Base-by-base conservation (phyloP, 805 yeast genomes). In the Pichia occidentalis region DNA sequence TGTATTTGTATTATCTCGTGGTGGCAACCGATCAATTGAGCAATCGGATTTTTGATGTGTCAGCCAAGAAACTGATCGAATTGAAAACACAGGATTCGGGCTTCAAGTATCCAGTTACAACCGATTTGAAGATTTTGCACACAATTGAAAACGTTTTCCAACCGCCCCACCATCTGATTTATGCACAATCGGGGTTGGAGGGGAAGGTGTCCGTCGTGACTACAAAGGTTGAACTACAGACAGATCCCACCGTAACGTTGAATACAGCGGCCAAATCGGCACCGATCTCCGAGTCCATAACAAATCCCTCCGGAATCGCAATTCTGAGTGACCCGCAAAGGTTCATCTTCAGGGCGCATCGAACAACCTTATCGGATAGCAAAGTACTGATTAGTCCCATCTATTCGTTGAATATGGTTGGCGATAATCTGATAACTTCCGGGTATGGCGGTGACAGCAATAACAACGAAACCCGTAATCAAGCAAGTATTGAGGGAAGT, bases 341-440 rank as follows among this genome's bases (percentile, higher is more conserved):
- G 39, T 87, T 79, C 56, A 90, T 95, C 0, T 86, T 86, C 65
- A 77, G 85, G 51, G 80, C 95, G 44, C 96, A 86, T 56, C 60
- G 95, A 23, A 56, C 46, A 19, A 40, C 43, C n/a, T 33, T 49
- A 5, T 37, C 39, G 10, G 55, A 51, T 26, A 43, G 45, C 17
- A 40, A 49, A 12, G 52, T 49, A 12, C 38, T 54, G 16, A 50
- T 52, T 14, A 49, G 53, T 11, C 54, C 62, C 3, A 44, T 56
- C 33, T 47, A 52, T 17, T 31, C 43, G 5, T 19, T 35, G n/a
- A 14, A 14, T 19, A 10, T 8, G 14, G 44, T 49, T 26, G 40
- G 42, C 2, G 37, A 44, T 1, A 39, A 40, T 14, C 49, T 56
- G 34, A 34, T 52, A 36, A 53, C 60, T 2, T 56, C 52, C 7